Percentiles rank a stretch among this genome's conserved stretches.
Conservation (phyloP, 768 basidiomycete genomes). For the Megacollybia marginata region DNA sequence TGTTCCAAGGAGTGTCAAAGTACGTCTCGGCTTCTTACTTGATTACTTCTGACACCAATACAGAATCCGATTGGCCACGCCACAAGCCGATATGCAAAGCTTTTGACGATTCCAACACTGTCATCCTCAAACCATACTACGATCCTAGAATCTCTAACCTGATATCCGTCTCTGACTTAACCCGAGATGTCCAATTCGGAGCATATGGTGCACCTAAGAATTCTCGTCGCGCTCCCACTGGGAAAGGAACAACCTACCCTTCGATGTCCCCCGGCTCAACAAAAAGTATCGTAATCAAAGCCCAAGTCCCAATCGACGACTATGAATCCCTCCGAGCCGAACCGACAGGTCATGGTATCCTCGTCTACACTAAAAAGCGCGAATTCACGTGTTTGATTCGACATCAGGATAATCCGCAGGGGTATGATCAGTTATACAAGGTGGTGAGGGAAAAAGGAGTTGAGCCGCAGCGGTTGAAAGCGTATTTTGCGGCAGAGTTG, state of each 20-base stretch:
- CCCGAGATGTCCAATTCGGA: constrained; percentile 9
- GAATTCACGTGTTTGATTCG: constrained; percentile 28
- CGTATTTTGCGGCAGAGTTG: constrained; percentile 37
- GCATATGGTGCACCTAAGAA: constrained; percentile 4
- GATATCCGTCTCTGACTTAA: constrained; percentile 12
- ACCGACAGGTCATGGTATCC: too few species aligned
- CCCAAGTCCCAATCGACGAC: not conserved
- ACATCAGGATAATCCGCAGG: constrained; percentile 11
- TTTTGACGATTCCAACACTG: too few species aligned
- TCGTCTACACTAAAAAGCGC: constrained; percentile 15
- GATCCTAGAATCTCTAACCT: too few species aligned
- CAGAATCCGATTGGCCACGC: not conserved
- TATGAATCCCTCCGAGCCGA: too few species aligned
- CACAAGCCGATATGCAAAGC: not conserved
- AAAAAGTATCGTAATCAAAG: constrained; percentile 1
- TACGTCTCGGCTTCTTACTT: constrained; percentile 13
- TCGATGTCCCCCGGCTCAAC: too few species aligned
- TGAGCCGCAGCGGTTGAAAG: constrained; percentile 25
- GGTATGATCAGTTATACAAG: constrained; percentile 22
- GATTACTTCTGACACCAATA: not conserved
- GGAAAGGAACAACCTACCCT: not conserved
- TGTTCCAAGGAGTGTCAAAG: constrained; percentile 34
- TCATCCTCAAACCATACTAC: too few species aligned
- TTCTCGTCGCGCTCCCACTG: too few species aligned
- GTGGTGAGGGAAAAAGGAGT: constrained; percentile 21